Evolutionary conservation across 1,284 basidiomycete species (phyloP).

Genomic region (Austroboletus rostrupii): DNA sequence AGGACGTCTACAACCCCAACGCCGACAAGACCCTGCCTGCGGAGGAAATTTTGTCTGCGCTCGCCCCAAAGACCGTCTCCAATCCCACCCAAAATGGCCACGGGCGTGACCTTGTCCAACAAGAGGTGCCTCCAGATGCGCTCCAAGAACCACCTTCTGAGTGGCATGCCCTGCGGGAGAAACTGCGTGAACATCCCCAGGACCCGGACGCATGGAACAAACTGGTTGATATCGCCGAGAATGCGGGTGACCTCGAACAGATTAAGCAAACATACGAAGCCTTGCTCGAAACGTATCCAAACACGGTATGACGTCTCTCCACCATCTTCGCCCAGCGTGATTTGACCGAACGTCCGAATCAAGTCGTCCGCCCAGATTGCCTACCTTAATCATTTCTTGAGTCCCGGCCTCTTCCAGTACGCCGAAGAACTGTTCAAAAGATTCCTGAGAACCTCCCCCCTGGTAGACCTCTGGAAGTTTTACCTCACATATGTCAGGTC

Average conservation of each 20-base stretch:
- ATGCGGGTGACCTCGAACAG: constrained; percentile 56
- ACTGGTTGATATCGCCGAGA: constrained; percentile 56
- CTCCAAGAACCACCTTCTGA: constrained; percentile 39
- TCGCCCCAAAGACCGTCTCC: constrained; percentile 31
- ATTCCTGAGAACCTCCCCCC: constrained; percentile 78
- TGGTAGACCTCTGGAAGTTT: constrained; percentile 84
- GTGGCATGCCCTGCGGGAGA: constrained; percentile 44
- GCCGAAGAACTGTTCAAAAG: constrained; percentile 78
- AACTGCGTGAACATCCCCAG: constrained; percentile 48
- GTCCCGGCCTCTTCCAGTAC: constrained; percentile 59
- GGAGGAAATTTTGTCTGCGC: constrained; percentile 39
- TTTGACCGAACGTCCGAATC: constrained; percentile 27
- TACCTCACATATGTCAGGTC: constrained; percentile 82
- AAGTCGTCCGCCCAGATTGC: constrained; percentile 75
- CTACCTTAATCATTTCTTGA: constrained; percentile 78
- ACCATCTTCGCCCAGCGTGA: constrained; percentile 15
- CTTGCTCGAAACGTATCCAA: constrained; percentile 63
- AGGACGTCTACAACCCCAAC: constrained; percentile 25
- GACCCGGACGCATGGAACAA: constrained; percentile 61
- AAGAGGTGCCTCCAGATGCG: constrained; percentile 19
- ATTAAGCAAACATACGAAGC: constrained; percentile 65
- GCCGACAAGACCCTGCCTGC: constrained; percentile 36
- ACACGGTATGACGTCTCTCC: constrained; percentile 47
- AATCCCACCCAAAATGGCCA: constrained; percentile 27
- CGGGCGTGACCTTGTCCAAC: constrained; percentile 22